phyloP scores from a whole-genome alignment of 2,329 filamentous ascomycete genomes.

The Aspergillus glaucus region DNA sequence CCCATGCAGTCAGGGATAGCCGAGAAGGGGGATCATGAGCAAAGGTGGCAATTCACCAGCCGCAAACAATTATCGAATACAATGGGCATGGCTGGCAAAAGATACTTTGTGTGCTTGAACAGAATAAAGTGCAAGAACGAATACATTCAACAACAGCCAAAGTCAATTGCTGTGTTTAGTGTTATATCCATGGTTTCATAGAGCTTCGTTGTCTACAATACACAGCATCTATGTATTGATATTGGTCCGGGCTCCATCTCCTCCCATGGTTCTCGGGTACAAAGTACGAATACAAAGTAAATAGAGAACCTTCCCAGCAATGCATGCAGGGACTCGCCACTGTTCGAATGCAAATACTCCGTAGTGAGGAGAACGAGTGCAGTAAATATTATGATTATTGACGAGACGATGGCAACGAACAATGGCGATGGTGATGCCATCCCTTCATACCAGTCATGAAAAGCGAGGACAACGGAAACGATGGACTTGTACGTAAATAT shows the following conservation, averaged over 20 bases:
- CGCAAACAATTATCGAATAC: neutral
- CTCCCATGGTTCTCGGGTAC: neutral
- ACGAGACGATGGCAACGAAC: slow-evolving; percentile 8
- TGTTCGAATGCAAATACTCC: slow-evolving; percentile 5
- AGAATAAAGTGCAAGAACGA: neutral
- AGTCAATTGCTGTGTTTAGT: neutral
- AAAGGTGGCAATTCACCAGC: neutral
- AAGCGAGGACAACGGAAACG: slow-evolving; percentile 5
- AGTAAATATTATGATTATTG: neutral
- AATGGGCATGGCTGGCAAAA: neutral
- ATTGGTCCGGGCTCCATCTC: neutral
- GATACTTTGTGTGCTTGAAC: neutral
- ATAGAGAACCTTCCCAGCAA: slow-evolving; percentile 7
- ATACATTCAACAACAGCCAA: neutral
- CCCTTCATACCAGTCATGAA: slow-evolving; percentile 25
- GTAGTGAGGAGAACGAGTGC: too few relatives aligned
- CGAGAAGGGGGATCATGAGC: neutral
- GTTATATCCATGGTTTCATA: neutral
- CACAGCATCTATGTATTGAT: neutral
- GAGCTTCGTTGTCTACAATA: neutral
- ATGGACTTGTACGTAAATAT: slow-evolving; percentile 4
- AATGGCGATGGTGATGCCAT: slow-evolving; percentile 14
- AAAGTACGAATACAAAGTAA: neutral
- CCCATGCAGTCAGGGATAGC: too few relatives aligned
- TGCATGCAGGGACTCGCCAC: slow-evolving; percentile 12